Conservation (phyloP, 768 basidiomycete species). For the Vishniacozyma victoriae region DNA sequence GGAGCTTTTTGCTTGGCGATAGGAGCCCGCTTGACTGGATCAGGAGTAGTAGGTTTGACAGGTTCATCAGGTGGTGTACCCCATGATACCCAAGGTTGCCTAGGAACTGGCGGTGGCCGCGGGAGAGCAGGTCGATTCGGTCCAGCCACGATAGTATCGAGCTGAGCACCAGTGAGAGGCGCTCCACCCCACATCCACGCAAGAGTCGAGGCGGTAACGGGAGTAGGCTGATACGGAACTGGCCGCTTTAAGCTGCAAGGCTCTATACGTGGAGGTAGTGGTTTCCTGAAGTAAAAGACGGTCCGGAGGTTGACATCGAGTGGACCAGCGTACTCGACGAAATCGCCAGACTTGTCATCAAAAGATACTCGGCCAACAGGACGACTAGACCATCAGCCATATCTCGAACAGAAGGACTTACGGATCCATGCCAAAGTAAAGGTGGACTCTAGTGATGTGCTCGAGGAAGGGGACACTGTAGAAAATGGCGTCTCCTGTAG, state of each 20-base stretch:
- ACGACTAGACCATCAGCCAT: slow-evolving; percentile 15
- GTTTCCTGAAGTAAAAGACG: slow-evolving; percentile 45
- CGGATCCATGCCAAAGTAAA: slow-evolving; percentile 27
- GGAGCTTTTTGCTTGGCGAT: slow-evolving; percentile 24
- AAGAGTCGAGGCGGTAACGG: slow-evolving; percentile 29
- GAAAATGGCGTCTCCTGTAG: slow-evolving; percentile 33
- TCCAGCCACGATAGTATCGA: slow-evolving; percentile 46
- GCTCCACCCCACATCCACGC: slow-evolving; percentile 49
- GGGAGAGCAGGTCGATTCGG: slow-evolving; percentile 42
- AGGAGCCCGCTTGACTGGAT: slow-evolving; percentile 28
- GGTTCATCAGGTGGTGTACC: slow-evolving; percentile 33
- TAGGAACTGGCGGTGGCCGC: slow-evolving; percentile 27
- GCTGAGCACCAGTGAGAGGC: slow-evolving; percentile 45
- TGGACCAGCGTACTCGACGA: slow-evolving; percentile 41
- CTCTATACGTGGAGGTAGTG: slow-evolving; percentile 40
- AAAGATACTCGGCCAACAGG: slow-evolving; percentile 40
- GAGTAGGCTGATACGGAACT: slow-evolving; percentile 42
- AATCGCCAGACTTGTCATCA: slow-evolving; percentile 47
- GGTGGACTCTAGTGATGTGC: slow-evolving; percentile 33
- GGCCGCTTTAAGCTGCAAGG: slow-evolving; percentile 29
- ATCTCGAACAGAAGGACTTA: slow-evolving; percentile 6
- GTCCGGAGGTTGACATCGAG: slow-evolving; percentile 43
- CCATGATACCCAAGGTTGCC: slow-evolving; percentile 42
- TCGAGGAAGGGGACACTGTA: slow-evolving; percentile 42
- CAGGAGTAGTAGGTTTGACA: slow-evolving; percentile 11